These are phyloP conservation scores for Eutypella sp. DNA, from an alignment of 2,329 filamentous ascomycete genomes.

Conservation along the genomic window DNA sequence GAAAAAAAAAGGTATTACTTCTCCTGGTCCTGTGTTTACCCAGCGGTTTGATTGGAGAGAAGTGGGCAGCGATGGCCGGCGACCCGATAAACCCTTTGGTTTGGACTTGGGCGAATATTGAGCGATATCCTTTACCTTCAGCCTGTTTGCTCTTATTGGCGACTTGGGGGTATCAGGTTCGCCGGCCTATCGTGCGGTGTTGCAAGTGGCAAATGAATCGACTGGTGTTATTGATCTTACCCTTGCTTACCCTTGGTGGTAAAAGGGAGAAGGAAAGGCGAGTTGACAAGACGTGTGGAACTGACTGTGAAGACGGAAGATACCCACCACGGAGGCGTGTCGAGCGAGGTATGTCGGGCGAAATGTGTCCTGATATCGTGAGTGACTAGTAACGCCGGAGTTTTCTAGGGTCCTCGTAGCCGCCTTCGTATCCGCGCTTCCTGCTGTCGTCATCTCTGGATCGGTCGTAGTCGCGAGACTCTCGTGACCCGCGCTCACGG, in stretches of 20 bases:
- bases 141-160: slow-evolving; percentile 2
- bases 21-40: slow-evolving; percentile 14
- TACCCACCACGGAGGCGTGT: slow-evolving; percentile 39
- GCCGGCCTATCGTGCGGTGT: neutral
- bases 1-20: slow-evolving; percentile 23
- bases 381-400: slow-evolving; percentile 51
- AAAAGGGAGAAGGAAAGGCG: slow-evolving; percentile 29
- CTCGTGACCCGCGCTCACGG: slow-evolving; percentile 57
- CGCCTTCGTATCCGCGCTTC: slow-evolving; percentile 71
- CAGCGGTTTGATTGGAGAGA: neutral
- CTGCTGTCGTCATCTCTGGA: slow-evolving; percentile 54
- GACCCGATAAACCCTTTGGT: slow-evolving; percentile 1
- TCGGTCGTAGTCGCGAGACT: slow-evolving; percentile 51
- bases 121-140: slow-evolving; percentile 10
- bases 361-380: slow-evolving; percentile 35
- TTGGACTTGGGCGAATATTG: neutral
- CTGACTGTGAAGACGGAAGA: slow-evolving; percentile 29
- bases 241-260: slow-evolving; percentile 32
- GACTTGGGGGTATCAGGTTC: neutral
- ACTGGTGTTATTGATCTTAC: slow-evolving; percentile 21
- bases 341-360: too few relatives aligned
- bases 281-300: slow-evolving; percentile 24
- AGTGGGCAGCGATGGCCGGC: slow-evolving; percentile 6
- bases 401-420: slow-evolving; percentile 73
- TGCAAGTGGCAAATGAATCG: neutral